Evolutionary conservation across 2,329 filamentous ascomycete genomes (phyloP), one percentile per base, ranked within the genome.

Genomic region (Knufia fluminis): DNA sequence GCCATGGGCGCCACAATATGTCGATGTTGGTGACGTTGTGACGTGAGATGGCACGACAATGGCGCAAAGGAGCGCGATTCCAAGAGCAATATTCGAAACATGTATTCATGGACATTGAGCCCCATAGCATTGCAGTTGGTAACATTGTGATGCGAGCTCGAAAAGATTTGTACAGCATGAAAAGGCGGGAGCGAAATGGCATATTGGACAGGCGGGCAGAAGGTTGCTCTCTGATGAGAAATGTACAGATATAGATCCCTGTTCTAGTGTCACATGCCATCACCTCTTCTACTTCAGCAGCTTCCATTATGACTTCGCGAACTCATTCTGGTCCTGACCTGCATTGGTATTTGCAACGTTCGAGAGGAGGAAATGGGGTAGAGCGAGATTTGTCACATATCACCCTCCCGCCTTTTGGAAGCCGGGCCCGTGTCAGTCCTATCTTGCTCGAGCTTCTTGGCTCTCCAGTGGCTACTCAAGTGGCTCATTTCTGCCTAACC

Each of bases 21-120:
- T 87, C 55, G 83, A 87, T 64, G 75, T 82, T 54, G 83, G 83
- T 48, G 83, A 87, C 70, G 74, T 87, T 57, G 73, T 86, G 66
- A 68, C 70, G 55, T 73, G 66, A 64, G 8, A 4, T 20, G 19
- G 22, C 9, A 40, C 16, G n/a, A 38, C 14, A 20, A 16, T 16
- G 22, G 17, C 12, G 26, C 26, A 28, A 28, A n/a, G n/a, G n/a
- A n/a, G n/a, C n/a, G n/a, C n/a, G n/a, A n/a, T n/a, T n/a, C n/a
- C n/a, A n/a, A n/a, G n/a, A n/a, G n/a, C n/a, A n/a, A n/a, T n/a
- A n/a, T n/a, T 20, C 24, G 28, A 33, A 28, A 33, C 12, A 45
- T 33, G 42, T 31, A 32, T 45, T 32, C 24, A 45, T 33, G 4
- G 4, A 31, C 28, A 7, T 31, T 7, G 28, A 31, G 28, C 28